These are phyloP conservation scores for Curvularia eragrostidis DNA, from an alignment of 2,329 filamentous ascomycete genomes.

Conservation along the genomic window DNA sequence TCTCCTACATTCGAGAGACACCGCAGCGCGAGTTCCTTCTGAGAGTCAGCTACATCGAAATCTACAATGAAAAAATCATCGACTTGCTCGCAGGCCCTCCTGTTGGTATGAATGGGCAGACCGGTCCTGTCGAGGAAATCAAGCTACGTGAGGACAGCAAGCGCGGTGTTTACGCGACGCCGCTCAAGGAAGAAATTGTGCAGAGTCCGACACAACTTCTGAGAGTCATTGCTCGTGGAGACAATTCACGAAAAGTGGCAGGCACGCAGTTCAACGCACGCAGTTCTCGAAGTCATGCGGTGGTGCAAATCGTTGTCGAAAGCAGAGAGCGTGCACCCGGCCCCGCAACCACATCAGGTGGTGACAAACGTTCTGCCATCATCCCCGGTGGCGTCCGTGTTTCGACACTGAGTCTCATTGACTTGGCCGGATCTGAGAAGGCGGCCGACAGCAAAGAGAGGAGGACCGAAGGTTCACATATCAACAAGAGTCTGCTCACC, in stretches of 20 bases:
- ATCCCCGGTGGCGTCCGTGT: conserved; percentile 88
- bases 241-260: conserved; percentile 85
- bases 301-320: conserved; percentile 98
- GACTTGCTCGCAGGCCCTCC: conserved; percentile 82
- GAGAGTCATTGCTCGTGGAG: conserved; percentile 91
- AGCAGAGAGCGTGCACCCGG: conserved; percentile 83
- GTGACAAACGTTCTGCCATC: conserved; percentile 51
- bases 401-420: conserved; percentile 92
- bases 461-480: conserved; percentile 92
- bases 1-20: conserved; percentile 97
- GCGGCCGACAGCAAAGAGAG: conserved; percentile 95
- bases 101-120: conserved; percentile 59
- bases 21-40: conserved; percentile 92
- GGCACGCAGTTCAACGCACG: conserved; percentile 97
- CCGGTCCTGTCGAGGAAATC: conserved; percentile 81
- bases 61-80: conserved; percentile 98
- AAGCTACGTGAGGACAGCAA: conserved; percentile 97
- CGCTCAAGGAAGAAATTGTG: conserved; percentile 97
- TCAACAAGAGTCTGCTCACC: conserved; percentile 97
- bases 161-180: conserved; percentile 93
- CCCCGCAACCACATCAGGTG: conserved; percentile 45
- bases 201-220: conserved; percentile 95
- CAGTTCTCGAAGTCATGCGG: conserved; percentile 96
- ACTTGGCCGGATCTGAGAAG: conserved; percentile 94
- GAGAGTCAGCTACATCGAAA: conserved; percentile 96